phyloP scores from a whole-genome alignment of 1,284 basidiomycete genomes.

The Hypsizygus ulmarius region DNA sequence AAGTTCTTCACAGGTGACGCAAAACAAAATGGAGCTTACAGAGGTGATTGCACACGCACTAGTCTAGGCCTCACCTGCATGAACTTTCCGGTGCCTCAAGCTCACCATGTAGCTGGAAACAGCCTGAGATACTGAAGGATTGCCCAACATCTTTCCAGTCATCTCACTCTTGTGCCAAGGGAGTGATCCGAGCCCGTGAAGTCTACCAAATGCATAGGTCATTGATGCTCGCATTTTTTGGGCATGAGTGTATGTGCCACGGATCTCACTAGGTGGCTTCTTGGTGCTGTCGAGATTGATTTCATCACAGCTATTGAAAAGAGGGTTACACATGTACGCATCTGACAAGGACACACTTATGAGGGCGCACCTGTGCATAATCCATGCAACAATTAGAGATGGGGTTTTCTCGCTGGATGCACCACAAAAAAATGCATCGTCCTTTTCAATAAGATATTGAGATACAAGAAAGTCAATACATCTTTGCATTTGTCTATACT shows the following conservation, averaged over 20 bases:
- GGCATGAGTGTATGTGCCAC: constrained; percentile 27
- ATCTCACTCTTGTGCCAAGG: constrained; percentile 27
- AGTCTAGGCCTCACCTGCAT: constrained; percentile 8
- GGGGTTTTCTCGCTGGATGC: constrained; percentile 3
- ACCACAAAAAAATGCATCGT: constrained; percentile 4
- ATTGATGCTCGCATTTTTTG: constrained; percentile 35
- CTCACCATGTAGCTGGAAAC: constrained; percentile 35
- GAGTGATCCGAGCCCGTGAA: constrained; percentile 25
- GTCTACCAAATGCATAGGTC: constrained; percentile 30
- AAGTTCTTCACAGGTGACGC: no score
- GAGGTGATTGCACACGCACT: constrained; percentile 12
- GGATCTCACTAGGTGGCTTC: constrained; percentile 10
- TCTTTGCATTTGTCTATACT: constrained; percentile 3
- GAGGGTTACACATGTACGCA: not conserved
- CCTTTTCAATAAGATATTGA: constrained; percentile 1
- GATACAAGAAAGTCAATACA: constrained; percentile 4
- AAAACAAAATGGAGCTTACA: not conserved
- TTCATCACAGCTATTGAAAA: constrained; percentile 8
- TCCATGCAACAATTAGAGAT: constrained; percentile 29
- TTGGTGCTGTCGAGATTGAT: constrained; percentile 8
- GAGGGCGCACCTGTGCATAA: constrained; percentile 24
- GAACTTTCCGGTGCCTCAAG: constrained; percentile 28
- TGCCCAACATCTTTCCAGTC: constrained; percentile 24
- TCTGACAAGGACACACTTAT: not conserved
- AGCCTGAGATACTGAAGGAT: constrained; percentile 28